Conservation (phyloP, 2,329 filamentous ascomycete genomes). For the Venturia effusa region DNA sequence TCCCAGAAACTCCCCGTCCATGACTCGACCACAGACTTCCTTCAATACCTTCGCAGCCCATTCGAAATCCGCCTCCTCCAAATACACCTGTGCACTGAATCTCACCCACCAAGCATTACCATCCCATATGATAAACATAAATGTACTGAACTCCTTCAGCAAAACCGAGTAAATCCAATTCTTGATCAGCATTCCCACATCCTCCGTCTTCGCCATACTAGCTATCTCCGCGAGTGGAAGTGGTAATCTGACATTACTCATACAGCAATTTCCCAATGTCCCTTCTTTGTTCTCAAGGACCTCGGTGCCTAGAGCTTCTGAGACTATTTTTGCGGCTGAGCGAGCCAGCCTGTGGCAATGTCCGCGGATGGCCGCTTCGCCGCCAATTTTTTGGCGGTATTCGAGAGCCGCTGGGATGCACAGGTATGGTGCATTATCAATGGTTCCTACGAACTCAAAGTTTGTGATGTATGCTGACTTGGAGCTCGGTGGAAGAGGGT, state of each 20-base stretch:
- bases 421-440: constrained; percentile 61
- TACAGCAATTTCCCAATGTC: constrained; percentile 54
- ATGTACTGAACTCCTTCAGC: constrained; percentile 57
- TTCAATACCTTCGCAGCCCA: constrained; percentile 52
- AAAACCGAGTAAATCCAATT: constrained; percentile 29
- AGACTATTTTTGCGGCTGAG: constrained; percentile 50
- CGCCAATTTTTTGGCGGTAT: constrained; percentile 60
- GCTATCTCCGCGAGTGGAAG: constrained; percentile 34
- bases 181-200: constrained; percentile 11
- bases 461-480: constrained; percentile 54
- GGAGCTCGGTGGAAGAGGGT: constrained; percentile 28
- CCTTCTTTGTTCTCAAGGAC: constrained; percentile 56
- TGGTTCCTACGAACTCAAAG: constrained; percentile 69
- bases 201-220: constrained; percentile 14
- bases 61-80: constrained; percentile 71
- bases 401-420: constrained; percentile 60
- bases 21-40: constrained; percentile 41
- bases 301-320: constrained; percentile 50
- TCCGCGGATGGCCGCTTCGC: constrained; percentile 56
- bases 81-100: constrained; percentile 71
- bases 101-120: constrained; percentile 56
- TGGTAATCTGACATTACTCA: constrained; percentile 67
- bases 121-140: constrained; percentile 54
- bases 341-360: constrained; percentile 56
- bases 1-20: constrained; percentile 3